Evolutionary conservation across 164 flowering plant species (phyloP), one percentile per base, ranked within the genome.

Genomic region (Cinnamomum chago): DNA sequence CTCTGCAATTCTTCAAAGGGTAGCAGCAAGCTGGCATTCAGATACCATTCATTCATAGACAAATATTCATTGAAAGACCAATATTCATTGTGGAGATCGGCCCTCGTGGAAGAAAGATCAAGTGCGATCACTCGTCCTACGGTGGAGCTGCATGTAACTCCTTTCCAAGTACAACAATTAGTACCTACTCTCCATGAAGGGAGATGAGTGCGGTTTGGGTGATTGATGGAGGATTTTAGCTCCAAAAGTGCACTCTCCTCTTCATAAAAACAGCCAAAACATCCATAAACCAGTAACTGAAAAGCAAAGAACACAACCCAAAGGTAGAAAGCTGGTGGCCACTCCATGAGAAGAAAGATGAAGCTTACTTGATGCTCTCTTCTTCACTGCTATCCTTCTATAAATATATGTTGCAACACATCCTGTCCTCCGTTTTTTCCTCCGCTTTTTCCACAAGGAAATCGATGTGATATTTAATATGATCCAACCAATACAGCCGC

Each of bases 91-190:
- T 18, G 0, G 27, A 25, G 2, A 0, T 0, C 24, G 14, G 10
- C 58, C 55, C 60, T n/a, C 24, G 17, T 50, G 1, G 18, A 0
- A 25, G 5, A 4, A 6, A 71, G 73, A 3, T 33, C 52, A 27
- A 24, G 25, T 24, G 0, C 62, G 24, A 62, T 75, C 2, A 75
- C 58, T 75, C 50, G 68, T 2, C 24, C 18, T 1, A 68, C 60
- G 9, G 25, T 25, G 13, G 3, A 20, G 60, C 69, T 27, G 33
- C 77, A 75, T 25, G 17, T 3, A 3, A 71, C 47, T 9, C 65
- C 0, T 30, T 58, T 50, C 73, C 73, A 71, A 17, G 1, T 14
- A 71, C 73, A 75, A 5, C 68, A 75, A 35, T 75, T 28, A 50
- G n/a, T 62, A n/a, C 12, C 62, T 28, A 20, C 62, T 7, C 23